phyloP scores from a whole-genome alignment of 2,329 filamentous ascomycete species.

The Aspergillus eucalypticola region DNA sequence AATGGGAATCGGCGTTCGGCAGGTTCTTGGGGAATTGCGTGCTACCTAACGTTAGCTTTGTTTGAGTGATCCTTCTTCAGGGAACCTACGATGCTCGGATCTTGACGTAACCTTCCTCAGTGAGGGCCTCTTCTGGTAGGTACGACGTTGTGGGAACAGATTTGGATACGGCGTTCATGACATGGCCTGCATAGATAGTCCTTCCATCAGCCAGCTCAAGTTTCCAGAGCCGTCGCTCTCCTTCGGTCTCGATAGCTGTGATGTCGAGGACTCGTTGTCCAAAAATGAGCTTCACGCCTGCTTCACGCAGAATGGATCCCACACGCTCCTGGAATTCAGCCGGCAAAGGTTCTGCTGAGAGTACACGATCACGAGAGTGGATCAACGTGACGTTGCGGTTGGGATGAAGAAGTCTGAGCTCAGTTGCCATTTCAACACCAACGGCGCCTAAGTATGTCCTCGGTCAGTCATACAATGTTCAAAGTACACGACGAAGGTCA shows the following conservation, averaged over 20 bases:
- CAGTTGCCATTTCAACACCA: constrained; percentile 78
- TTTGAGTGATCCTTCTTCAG: background rate
- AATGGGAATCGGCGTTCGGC: constrained; percentile 63
- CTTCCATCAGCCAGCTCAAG: constrained; percentile 63
- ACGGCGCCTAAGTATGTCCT: constrained; percentile 59
- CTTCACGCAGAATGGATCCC: constrained; percentile 59
- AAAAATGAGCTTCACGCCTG: constrained; percentile 54
- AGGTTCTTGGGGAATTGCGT: constrained; percentile 57
- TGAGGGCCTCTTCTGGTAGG: constrained; percentile 60
- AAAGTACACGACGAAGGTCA: no score
- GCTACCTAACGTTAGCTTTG: constrained; percentile 32
- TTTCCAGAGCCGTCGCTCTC: constrained; percentile 27
- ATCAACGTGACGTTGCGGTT: constrained; percentile 68
- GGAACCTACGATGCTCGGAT: constrained; percentile 52
- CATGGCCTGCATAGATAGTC: constrained; percentile 61
- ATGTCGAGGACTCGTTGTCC: constrained; percentile 31
- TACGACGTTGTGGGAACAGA: constrained; percentile 63
- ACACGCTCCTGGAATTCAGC: constrained; percentile 65
- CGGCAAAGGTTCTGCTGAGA: constrained; percentile 72
- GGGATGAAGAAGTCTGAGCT: constrained; percentile 70
- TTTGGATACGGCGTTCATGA: constrained; percentile 70
- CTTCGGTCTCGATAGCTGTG: constrained; percentile 18
- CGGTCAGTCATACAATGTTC: background rate
- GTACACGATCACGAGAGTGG: constrained; percentile 68
- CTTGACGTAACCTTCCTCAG: constrained; percentile 66